Percentiles rank a stretch among this genome's conserved stretches.
phyloP scores from a whole-genome alignment of 2,329 filamentous ascomycete species.

The Thielaviopsis euricoi region DNA sequence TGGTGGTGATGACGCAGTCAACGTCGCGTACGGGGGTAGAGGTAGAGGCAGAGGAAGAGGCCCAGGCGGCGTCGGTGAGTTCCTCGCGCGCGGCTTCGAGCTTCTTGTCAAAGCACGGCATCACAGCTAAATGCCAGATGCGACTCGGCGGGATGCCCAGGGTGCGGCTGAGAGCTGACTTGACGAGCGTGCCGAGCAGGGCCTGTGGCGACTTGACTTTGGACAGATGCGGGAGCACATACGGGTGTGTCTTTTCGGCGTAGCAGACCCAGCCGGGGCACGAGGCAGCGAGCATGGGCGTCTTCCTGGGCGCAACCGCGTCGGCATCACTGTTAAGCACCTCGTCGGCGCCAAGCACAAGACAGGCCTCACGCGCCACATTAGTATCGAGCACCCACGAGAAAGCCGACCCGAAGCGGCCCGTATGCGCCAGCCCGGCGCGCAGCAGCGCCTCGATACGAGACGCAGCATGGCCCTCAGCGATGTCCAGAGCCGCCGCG shows the following conservation, averaged over 20 bases:
- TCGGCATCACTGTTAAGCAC: constrained; percentile 26
- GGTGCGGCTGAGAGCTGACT: constrained; percentile 61
- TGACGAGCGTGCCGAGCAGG: constrained; percentile 74
- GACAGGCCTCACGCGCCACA: constrained; percentile 59
- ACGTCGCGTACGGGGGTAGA: constrained; percentile 58
- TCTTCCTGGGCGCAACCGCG: constrained; percentile 16
- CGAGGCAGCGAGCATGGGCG: constrained; percentile 65
- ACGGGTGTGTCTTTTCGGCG: constrained; percentile 91
- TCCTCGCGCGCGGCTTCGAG: constrained; percentile 88
- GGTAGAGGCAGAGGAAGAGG: constrained; percentile 25
- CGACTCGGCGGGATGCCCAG: constrained; percentile 57
- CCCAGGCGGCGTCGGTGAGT: constrained; percentile 67
- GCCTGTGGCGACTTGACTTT: constrained; percentile 89
- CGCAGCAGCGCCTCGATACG: constrained; percentile 68
- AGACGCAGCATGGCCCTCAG: constrained; percentile 55
- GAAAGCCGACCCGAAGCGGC: constrained; percentile 60
- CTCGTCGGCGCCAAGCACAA: constrained; percentile 67
- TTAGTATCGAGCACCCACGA: constrained; percentile 87
- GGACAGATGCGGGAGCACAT: constrained; percentile 81
- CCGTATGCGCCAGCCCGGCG: constrained; percentile 51
- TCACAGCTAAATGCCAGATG: constrained; percentile 89
- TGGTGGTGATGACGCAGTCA: constrained; percentile 94
- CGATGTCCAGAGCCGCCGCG: constrained; percentile 65
- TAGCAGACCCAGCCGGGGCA: constrained; percentile 99
- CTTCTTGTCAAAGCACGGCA: constrained; percentile 99